These are phyloP conservation scores for Monilinia vaccinii-corymbosi DNA, from an alignment of 2,329 filamentous ascomycete genomes.

Conservation along the genomic window DNA sequence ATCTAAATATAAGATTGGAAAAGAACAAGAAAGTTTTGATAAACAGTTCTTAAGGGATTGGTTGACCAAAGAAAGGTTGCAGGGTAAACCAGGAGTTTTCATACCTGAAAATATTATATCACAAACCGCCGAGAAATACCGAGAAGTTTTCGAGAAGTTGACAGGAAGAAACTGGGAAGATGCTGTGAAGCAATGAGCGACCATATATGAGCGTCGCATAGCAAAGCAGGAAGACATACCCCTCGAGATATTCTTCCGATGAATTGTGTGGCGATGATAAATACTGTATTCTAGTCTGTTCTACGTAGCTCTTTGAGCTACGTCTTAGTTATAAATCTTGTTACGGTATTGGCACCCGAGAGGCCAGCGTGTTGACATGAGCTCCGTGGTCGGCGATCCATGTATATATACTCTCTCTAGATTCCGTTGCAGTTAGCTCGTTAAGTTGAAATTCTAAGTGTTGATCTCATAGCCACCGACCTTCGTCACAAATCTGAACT, in stretches of 20 bases:
- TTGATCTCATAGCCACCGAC: too few relatives aligned
- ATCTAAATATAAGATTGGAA: slow-evolving; percentile 61
- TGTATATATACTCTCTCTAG: too few relatives aligned
- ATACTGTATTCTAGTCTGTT: too few relatives aligned
- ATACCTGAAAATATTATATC: slow-evolving; percentile 64
- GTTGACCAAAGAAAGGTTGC: slow-evolving; percentile 63
- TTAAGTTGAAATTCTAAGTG: too few relatives aligned
- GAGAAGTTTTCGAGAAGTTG: slow-evolving; percentile 63
- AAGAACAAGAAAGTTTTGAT: slow-evolving; percentile 75
- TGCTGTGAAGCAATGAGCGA: slow-evolving; percentile 7
- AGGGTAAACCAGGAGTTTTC: slow-evolving; percentile 60
- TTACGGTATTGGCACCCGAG: too few relatives aligned
- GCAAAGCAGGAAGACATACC: neutral
- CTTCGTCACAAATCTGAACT: too few relatives aligned
- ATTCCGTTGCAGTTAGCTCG: too few relatives aligned
- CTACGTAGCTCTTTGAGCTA: too few relatives aligned
- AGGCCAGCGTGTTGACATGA: too few relatives aligned
- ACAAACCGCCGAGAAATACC: slow-evolving; percentile 64
- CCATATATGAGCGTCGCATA: neutral
- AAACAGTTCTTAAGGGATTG: slow-evolving; percentile 82
- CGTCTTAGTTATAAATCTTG: too few relatives aligned
- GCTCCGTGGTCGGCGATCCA: too few relatives aligned
- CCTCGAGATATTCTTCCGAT: neutral
- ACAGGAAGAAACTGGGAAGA: slow-evolving; percentile 43
- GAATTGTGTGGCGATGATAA: neutral